phyloP scores from a whole-genome alignment of 371 early-diverging fungal species.

The Zychaea mexicana region DNA sequence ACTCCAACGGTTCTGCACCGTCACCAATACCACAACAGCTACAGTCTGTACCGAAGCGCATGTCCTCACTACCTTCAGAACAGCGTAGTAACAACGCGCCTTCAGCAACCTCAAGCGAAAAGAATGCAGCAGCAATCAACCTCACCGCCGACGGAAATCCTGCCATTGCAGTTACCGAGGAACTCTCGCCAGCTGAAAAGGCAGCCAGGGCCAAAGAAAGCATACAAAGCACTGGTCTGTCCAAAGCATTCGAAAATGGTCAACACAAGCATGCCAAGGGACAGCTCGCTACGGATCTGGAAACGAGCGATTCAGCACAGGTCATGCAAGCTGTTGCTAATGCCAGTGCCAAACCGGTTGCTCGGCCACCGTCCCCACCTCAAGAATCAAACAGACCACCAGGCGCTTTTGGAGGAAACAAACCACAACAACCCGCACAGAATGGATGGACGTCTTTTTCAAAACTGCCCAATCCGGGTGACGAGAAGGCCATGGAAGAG shows the following conservation, averaged over 20 bases:
- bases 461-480: constrained; percentile 46
- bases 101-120: too few species aligned
- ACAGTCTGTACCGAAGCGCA: background rate
- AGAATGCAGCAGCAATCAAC: too few species aligned
- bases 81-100: background rate
- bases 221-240: constrained; percentile 8
- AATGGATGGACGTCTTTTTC: constrained; percentile 48
- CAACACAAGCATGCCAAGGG: constrained; percentile 8
- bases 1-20: constrained; percentile 9
- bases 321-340: constrained; percentile 11
- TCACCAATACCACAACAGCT: constrained; percentile 2
- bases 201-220: constrained; percentile 6
- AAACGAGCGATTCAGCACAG: constrained; percentile 8
- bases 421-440: background rate
- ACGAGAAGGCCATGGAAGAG: constrained; percentile 30
- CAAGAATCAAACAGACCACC: constrained; percentile 1
- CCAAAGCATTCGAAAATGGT: constrained; percentile 10
- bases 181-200: constrained; percentile 14
- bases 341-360: constrained; percentile 16
- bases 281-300: constrained; percentile 12
- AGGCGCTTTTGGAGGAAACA: constrained; percentile 6
- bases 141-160: background rate
- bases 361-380: background rate
- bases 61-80: background rate
- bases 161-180: constrained; percentile 8